A percentile compares a stretch with the other conserved stretches of the same genome.
Evolutionary conservation across 73 alveolate species (phyloP).

Genomic region (Stentor coeruleus): DNA sequence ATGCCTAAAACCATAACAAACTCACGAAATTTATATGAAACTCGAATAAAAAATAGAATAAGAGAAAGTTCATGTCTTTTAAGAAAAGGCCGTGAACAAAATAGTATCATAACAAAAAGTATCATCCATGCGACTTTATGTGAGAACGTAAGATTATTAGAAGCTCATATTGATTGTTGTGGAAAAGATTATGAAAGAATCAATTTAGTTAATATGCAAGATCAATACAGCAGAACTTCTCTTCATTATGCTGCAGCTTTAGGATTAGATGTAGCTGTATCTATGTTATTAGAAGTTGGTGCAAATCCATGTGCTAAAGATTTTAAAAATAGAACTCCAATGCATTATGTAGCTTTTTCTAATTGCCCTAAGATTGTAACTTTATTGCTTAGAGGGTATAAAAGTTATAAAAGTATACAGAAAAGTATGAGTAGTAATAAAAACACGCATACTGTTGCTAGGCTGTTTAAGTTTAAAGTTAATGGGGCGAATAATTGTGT

Average conservation of each 20-base stretch:
- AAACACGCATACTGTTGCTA: not conserved
- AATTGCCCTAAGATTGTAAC: slow-evolving; percentile 13
- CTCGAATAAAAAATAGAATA: not conserved
- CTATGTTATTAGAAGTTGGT: not conserved
- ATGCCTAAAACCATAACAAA: too few relatives aligned
- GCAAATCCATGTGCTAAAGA: not conserved
- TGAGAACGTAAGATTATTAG: slow-evolving; percentile 2
- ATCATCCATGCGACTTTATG: not conserved
- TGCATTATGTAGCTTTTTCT: slow-evolving; percentile 16
- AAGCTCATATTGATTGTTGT: not conserved
- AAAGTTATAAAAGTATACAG: not conserved
- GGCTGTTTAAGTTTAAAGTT: not conserved
- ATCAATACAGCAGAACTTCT: not conserved
- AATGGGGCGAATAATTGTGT: not conserved
- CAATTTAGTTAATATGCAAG: not conserved
- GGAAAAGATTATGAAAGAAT: not conserved
- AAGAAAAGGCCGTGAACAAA: not conserved
- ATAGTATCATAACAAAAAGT: not conserved
- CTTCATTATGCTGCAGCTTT: slow-evolving; percentile 16
- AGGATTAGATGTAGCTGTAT: not conserved
- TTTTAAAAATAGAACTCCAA: slow-evolving; percentile 4
- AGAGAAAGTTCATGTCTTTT: not conserved
- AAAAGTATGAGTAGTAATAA: not conserved
- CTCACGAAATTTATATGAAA: not conserved
- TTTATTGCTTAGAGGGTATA: not conserved